Base-by-base conservation (phyloP, 139 green algal genomes). In the Tetradesmus obliquus region DNA sequence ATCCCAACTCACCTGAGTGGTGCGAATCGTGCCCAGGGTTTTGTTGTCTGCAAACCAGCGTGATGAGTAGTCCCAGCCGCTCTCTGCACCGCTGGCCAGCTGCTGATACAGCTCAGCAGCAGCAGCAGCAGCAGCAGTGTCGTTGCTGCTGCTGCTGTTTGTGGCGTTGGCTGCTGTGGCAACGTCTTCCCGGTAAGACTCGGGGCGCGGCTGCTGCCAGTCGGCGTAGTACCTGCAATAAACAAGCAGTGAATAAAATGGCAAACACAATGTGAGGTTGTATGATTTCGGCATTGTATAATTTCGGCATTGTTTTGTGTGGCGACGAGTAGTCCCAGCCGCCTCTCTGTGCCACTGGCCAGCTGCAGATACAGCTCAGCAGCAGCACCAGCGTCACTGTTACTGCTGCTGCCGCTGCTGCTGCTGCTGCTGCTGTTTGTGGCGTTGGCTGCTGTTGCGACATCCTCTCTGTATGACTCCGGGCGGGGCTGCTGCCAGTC, bases 1-100 rank as follows among this genome's bases (percentile, higher is more conserved):
- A 45, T 2, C 57, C 8, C 15, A 15, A 20, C 8, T 71, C 60
- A 95, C 94, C 91, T 94, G 82, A 6, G 97, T 99, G 60, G 97
- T 99, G 12, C 94, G 92, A 12, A 98, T 97, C 45, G 90, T 96
- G 19, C 20, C 45, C 55, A 98, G 84, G n/a, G 72, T 91, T 58
- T 82, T 53, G 10, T 92, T 89, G 79, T 95, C 90, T 6, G 83
- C 91, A 80, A 96, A 95, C 96, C 96, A 98, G 84, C 97, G 94
- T 0, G 95, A 97, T 19, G 95, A 97, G 90, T 99, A 99, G 94
- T 99, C 98, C 97, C 97, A 99, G 5, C 98, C 98, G 8, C 94
- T 97, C 93, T 99, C 98, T 0, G 98, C 98, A 0, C 95, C 96
- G 45, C 92, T 96, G 12, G 98, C 98, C 3, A 99, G 92, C 20